Evolutionary conservation across 2,329 filamentous ascomycete species (phyloP).

Genomic region (Atkinsonella texensis): DNA sequence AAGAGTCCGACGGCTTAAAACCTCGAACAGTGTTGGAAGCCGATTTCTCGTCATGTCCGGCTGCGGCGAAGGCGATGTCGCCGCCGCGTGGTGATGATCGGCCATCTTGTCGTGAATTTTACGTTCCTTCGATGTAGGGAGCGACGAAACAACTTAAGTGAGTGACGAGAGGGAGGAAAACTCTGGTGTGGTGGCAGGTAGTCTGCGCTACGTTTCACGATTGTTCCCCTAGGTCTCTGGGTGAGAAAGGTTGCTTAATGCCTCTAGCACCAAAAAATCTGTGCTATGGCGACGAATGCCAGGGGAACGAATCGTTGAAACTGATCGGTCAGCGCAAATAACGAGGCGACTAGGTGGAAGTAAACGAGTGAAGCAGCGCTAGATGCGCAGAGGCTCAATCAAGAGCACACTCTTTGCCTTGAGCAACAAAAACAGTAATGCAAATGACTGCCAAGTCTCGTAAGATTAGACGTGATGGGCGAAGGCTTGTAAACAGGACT

Average conservation of each 20-base stretch:
- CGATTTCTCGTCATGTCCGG: slow-evolving; percentile 62
- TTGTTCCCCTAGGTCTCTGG: slow-evolving; percentile 1
- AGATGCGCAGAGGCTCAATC: not conserved
- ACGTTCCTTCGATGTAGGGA: not conserved
- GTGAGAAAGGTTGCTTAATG: not conserved
- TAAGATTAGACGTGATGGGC: not conserved
- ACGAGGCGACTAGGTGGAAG: not conserved
- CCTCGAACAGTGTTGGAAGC: slow-evolving; percentile 89
- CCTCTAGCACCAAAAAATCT: not conserved
- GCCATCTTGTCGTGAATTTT: slow-evolving; percentile 11
- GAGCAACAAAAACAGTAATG: not conserved
- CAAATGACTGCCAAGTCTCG: slow-evolving; percentile 1
- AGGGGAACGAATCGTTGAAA: not conserved
- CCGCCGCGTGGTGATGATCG: slow-evolving; percentile 14
- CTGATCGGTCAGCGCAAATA: not conserved
- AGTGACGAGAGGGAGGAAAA: not conserved
- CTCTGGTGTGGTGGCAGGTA: not conserved
- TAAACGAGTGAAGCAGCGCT: not conserved
- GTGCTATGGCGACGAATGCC: not conserved
- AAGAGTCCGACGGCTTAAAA: slow-evolving; percentile 84
- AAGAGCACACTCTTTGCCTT: not conserved
- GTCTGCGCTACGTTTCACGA: slow-evolving; percentile 9
- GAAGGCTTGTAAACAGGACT: slow-evolving; percentile 4
- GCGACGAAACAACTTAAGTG: not conserved
- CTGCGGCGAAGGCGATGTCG: slow-evolving; percentile 39